These are phyloP conservation scores for Trichoderma sp. DNA, from an alignment of 2,329 filamentous ascomycete genomes.

Conservation along the genomic window DNA sequence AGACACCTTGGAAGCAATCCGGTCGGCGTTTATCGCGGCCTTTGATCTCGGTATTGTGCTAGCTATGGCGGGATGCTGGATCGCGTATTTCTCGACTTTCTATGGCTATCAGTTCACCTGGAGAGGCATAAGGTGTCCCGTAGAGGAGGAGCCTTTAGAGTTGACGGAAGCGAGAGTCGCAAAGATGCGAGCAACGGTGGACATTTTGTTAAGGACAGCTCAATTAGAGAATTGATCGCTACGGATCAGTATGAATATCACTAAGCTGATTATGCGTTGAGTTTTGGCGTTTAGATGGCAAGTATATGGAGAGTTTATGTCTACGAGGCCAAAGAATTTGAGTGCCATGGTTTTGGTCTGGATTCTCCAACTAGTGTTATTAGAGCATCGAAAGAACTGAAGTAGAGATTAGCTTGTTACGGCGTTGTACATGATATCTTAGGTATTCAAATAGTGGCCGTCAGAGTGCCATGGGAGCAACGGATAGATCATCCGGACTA, in stretches of 20 bases:
- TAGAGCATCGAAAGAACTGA: not conserved
- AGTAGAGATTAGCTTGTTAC: not conserved
- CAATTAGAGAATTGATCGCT: not conserved
- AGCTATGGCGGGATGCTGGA: constrained; percentile 47
- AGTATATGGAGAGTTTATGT: not conserved
- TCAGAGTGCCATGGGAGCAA: not conserved
- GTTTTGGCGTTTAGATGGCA: not conserved
- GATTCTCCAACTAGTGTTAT: not conserved
- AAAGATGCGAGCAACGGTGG: not conserved
- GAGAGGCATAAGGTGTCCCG: constrained; percentile 33
- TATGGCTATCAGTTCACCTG: constrained; percentile 44
- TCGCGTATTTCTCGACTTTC: constrained; percentile 47
- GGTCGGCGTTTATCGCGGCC: constrained; percentile 48
- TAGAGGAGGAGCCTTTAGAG: constrained; percentile 32
- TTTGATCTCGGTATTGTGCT: constrained; percentile 54
- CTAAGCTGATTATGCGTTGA: not conserved
- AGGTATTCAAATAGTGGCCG: not conserved
- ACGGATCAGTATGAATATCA: not conserved
- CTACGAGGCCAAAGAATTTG: not conserved
- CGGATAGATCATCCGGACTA: not conserved
- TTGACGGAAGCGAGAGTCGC: not conserved
- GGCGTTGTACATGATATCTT: not conserved
- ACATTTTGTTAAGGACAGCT: not conserved
- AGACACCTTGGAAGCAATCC: constrained; percentile 40
- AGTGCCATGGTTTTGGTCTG: not conserved